Base-by-base conservation (phyloP, 495 filamentous ascomycete genomes). In the Sporormia fimetaria region DNA sequence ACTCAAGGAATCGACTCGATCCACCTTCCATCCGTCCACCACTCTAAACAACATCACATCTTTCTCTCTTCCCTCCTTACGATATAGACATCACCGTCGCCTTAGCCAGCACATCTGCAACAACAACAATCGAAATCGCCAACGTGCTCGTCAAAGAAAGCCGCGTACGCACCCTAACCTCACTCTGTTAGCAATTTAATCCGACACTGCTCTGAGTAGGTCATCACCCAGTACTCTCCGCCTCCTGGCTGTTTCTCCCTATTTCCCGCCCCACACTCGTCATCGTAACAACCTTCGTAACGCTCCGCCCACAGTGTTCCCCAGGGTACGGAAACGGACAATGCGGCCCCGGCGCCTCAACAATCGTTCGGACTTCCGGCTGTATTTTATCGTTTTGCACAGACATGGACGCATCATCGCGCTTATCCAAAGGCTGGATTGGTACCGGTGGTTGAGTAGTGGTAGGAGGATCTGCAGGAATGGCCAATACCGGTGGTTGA, bases 311-410 rank as follows among this genome's bases (percentile, higher is more conserved):
- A 21, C 42, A 46, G 8, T 47, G 3, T 29, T 40, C 36, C 14
- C 23, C 28, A 3, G 44, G 44, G 30, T 47, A 47, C 20, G 44
- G 44, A 15, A 40, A 47, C 21, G 44, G 44, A 25, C 44, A 47
- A 17, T 40, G 36, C 15, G 40, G n/a, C 7, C 37, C 44, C 22
- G 27, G 14, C n/a, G 42, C 31, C 3, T 25, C 5, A 22, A 25
- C 18, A 8, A 18, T 21, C 15, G 42, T 46, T 10, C 24, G 17
- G n/a, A 14, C 11, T 2, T 18, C n/a, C 1, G 14, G 1, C 11
- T 11, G 10, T 25, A 40, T 14, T 18, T 14, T 8, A 26, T 30
- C 15, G 22, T 11, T 8, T 9, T 23, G 7, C 20, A 11, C 6
- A 6, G 34, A 22, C 6, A 9, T 37, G 11, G 37, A 10, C 23